Base-by-base conservation (phyloP, 179 eudicot genomes). In the Nepenthes alata region DNA sequence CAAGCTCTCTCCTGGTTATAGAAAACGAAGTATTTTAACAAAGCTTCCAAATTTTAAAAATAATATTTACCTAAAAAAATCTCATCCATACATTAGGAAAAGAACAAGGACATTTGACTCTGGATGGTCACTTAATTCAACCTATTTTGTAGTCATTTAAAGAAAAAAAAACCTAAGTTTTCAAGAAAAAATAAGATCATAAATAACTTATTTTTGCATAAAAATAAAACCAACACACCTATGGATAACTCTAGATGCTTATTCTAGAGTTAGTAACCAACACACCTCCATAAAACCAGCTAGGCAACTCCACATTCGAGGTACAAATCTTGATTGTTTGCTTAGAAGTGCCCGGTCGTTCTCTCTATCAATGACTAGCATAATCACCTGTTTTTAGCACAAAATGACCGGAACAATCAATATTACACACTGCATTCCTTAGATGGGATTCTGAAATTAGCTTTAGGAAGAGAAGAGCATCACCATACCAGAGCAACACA, bases 281-380 rank as follows among this genome's bases (percentile, higher is more conserved):
- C 70, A 55, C 56, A 88, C 98, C 98, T 89, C 95, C 53, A 86
- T 80, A 70, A 93, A 93, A 58, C 98, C 96, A 70, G 98, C 96
- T 66, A 93, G 81, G 67, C 98, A 93, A 64, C 98, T 89, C 98
- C 98, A 93, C 96, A 93, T 89, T 52, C 96, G 86, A 14, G 98
- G 98, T 45, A 85, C 98, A 78, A 75, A 93, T 76, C 95, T 89
- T 16, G 96, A 81, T 47, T 89, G 98, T 67, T 83, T 80, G 64
- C 98, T 76, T 67, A 93, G 66, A 58, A 93, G 80, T 53, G 83
- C 96, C 57, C 93, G 81, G 65, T 89, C 96, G 66, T 89, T 93
- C 55, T 89, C 86, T 75, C 70, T 85, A 62, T 93, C 98, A n/a
- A 93, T 86, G 57, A 89, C 93, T 50, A 93, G 75, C 98, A 89